Percentiles rank a stretch among this genome's conserved stretches.
Evolutionary conservation across 768 basidiomycete species (phyloP).

Genomic region (Trametes gibbosa): DNA sequence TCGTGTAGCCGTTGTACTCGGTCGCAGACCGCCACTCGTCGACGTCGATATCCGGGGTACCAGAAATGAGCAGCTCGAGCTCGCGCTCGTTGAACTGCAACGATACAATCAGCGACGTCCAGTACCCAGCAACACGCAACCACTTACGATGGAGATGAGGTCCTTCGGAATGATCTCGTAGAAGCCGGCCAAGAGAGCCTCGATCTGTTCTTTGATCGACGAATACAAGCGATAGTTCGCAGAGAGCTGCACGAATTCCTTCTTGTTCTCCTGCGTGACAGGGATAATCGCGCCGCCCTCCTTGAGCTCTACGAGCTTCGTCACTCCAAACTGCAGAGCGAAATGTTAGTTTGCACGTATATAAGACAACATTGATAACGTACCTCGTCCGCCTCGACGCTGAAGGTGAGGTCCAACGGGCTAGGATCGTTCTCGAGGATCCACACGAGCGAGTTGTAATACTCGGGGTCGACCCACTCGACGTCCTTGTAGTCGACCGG

Average conservation of each 20-base stretch:
- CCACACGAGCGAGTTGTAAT: constrained; percentile 98
- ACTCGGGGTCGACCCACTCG: constrained; percentile 97
- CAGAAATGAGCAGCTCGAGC: constrained; percentile 90
- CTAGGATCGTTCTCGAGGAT: constrained; percentile 96
- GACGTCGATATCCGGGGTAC: constrained; percentile 97
- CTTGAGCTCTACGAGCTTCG: constrained; percentile 84
- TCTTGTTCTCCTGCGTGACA: constrained; percentile 95
- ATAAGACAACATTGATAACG: constrained; percentile 19
- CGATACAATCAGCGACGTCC: background rate
- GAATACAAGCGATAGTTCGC: constrained; percentile 92
- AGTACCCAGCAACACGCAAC: constrained; percentile 16
- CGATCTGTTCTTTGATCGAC: constrained; percentile 95
- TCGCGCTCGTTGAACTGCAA: constrained; percentile 90
- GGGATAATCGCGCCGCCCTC: constrained; percentile 77
- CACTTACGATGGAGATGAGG: constrained; percentile 83
- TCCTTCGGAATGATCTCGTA: constrained; percentile 98
- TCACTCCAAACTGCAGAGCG: constrained; percentile 75
- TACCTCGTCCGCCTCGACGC: constrained; percentile 94
- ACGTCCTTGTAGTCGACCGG: constrained; percentile 95
- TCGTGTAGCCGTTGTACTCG: constrained; percentile 84
- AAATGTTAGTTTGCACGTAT: background rate
- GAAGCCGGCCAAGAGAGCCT: constrained; percentile 85
- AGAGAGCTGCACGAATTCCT: constrained; percentile 93
- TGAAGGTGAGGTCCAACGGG: constrained; percentile 85
- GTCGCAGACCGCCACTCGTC: constrained; percentile 96